These are phyloP conservation scores for Aspergillus sp. DNA, from an alignment of 2,329 filamentous ascomycete genomes.

Conservation along the genomic window DNA sequence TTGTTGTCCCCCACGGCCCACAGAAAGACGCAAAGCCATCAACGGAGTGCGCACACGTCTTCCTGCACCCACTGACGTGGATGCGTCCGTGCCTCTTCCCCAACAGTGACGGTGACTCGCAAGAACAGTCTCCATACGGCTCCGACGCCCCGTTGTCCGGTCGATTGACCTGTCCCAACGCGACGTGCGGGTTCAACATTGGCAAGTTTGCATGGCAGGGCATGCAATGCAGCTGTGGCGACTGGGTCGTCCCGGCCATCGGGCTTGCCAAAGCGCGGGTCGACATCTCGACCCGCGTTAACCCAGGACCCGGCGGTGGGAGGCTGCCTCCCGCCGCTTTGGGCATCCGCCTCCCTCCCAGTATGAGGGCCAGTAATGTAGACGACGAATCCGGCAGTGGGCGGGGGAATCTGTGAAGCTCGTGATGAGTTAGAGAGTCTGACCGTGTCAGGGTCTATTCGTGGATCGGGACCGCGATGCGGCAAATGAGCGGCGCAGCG, in stretches of 20 bases:
- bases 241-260: slow-evolving; percentile 89
- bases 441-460: neutral
- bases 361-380: slow-evolving; percentile 27
- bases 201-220: slow-evolving; percentile 97
- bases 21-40: slow-evolving; percentile 19
- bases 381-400: slow-evolving; percentile 6
- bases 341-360: slow-evolving; percentile 41
- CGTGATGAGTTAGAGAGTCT: neutral
- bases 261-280: slow-evolving; percentile 79
- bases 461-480: neutral
- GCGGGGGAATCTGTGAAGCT: slow-evolving; percentile 15
- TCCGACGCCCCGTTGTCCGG: slow-evolving; percentile 74
- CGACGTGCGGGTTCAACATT: slow-evolving; percentile 75
- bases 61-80: slow-evolving; percentile 90
- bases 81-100: slow-evolving; percentile 76
- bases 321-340: slow-evolving; percentile 24
- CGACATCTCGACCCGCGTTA: slow-evolving; percentile 61
- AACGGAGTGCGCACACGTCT: slow-evolving; percentile 74
- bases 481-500: neutral
- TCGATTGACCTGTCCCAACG: slow-evolving; percentile 76
- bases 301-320: slow-evolving; percentile 17
- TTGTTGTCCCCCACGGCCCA: slow-evolving; percentile 64
- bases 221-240: slow-evolving; percentile 84
- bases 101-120: slow-evolving; percentile 12
- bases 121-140: slow-evolving; percentile 17